Evolutionary conservation across 179 eudicot species (phyloP), one percentile per base, ranked within the genome.

Genomic region (Beta corolliflora): DNA sequence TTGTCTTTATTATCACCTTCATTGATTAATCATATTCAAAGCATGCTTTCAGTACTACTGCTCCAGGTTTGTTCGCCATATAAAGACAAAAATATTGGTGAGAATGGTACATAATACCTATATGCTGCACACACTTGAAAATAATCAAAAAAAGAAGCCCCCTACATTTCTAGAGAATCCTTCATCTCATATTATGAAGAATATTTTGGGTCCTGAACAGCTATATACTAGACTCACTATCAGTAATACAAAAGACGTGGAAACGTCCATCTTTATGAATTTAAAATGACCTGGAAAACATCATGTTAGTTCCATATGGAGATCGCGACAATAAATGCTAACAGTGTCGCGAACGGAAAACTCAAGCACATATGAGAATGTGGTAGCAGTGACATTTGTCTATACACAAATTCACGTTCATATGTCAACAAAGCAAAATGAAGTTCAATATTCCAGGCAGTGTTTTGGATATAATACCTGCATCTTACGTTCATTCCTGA

Each of bases 401-500:
- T 60, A 53, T 50, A 66, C 64, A 29, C 55, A 74, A 25, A 81
- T 75, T 72, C 70, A 52, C 68, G 44, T 80, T 25, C 64, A 75
- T 69, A 11, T 29, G 41, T 12, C 59, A 45, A 54, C 14, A 4
- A 41, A 50, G 71, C 31, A 71, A 46, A 72, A 74, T 54, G 53
- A 44, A 61, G 53, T 55, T 68, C 31, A 63, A 77, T 45, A 54
- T 76, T 0, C 60, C 16, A 50, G 52, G 46, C 56, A 45, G 29
- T 52, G 56, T 31, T 18, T 73, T 67, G 78, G 46, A 59, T 23
- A 44, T 79, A 85, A 85, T 80, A 96, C 99, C 99, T 94, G 98
- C 46, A 76, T 85, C 82, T 91, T 92, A 81, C 99, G 90, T 86
- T 94, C 85, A 83, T 79, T 96, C 83, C 98, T 91, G 82, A 90